These are phyloP conservation scores for Rhodotorula kratochvilovae DNA, from an alignment of 768 basidiomycete species.

Conservation along the genomic window DNA sequence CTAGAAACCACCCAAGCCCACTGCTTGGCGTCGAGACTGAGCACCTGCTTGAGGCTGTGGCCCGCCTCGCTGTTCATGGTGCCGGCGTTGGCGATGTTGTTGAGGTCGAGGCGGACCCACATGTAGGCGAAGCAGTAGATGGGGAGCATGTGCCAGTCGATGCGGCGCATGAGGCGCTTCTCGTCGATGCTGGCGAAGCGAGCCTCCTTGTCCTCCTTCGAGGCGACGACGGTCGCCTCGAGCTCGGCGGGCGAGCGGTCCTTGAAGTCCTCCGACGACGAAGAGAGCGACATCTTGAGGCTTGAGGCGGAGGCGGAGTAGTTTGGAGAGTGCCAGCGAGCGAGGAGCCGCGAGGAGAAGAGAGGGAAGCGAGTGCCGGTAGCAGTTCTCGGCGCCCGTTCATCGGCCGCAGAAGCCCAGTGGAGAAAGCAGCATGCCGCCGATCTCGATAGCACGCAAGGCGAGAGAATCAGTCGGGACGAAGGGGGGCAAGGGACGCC, in stretches of 20 bases:
- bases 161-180: background rate
- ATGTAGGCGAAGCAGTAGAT: slow-evolving; percentile 9
- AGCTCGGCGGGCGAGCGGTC: background rate
- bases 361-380: background rate
- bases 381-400: background rate
- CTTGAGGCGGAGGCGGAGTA: too few species aligned
- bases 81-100: background rate
- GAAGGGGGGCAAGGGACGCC: background rate
- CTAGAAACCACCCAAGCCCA: slow-evolving; percentile 1
- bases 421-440: background rate
- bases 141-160: background rate
- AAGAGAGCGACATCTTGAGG: background rate
- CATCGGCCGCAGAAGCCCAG: too few species aligned
- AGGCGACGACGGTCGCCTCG: background rate
- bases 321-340: background rate
- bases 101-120: slow-evolving; percentile 1
- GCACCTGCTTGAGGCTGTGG: slow-evolving; percentile 9
- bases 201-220: background rate
- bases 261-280: background rate
- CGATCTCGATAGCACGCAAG: background rate
- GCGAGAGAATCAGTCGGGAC: background rate
- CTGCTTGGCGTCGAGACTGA: background rate
- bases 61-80: slow-evolving; percentile 12
- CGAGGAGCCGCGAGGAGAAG: background rate
- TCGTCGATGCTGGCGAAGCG: slow-evolving; percentile 11